phyloP scores from a whole-genome alignment of 192 early-diverging fungal species.

The Entomortierella chlamydospora region DNA sequence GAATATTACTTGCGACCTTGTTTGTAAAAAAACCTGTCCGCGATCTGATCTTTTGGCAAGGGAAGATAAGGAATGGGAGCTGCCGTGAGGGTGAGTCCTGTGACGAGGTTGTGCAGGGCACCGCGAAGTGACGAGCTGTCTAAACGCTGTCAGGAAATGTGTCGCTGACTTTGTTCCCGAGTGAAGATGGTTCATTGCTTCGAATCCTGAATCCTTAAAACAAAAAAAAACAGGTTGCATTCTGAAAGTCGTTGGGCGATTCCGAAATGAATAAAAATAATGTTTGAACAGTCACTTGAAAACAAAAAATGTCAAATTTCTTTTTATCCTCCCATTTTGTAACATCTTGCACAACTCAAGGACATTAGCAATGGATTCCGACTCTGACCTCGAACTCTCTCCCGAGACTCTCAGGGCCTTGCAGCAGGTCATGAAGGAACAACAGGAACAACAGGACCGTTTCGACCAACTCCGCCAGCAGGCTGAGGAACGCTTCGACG shows the following conservation, averaged over 20 bases:
- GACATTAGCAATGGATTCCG: slow-evolving; percentile 1
- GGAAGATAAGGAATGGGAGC: not conserved
- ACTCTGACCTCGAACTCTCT: slow-evolving; percentile 56
- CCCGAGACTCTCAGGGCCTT: slow-evolving; percentile 65
- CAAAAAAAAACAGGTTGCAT: not conserved
- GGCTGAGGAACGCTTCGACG: slow-evolving; percentile 61
- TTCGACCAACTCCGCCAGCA: slow-evolving; percentile 70
- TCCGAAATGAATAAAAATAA: not conserved
- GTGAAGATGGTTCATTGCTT: not conserved
- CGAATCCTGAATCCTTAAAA: not conserved
- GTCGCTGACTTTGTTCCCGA: not conserved
- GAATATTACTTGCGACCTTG: not conserved
- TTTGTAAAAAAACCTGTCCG: not conserved
- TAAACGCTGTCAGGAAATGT: slow-evolving; percentile 25
- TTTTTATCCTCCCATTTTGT: not conserved
- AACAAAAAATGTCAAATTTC: not conserved
- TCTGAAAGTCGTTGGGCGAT: not conserved
- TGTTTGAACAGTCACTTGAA: not conserved
- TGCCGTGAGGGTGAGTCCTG: not conserved
- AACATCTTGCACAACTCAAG: not conserved
- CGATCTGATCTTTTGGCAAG: not conserved
- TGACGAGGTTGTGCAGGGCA: not conserved
- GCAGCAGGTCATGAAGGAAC: slow-evolving; percentile 73
- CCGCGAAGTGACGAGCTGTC: slow-evolving; percentile 9
- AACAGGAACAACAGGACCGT: slow-evolving; percentile 69